Percentiles rank a stretch among this genome's conserved stretches.
These are phyloP conservation scores for Dioscorea alata DNA, from an alignment of 106 monocot species.

Conservation along the genomic window DNA sequence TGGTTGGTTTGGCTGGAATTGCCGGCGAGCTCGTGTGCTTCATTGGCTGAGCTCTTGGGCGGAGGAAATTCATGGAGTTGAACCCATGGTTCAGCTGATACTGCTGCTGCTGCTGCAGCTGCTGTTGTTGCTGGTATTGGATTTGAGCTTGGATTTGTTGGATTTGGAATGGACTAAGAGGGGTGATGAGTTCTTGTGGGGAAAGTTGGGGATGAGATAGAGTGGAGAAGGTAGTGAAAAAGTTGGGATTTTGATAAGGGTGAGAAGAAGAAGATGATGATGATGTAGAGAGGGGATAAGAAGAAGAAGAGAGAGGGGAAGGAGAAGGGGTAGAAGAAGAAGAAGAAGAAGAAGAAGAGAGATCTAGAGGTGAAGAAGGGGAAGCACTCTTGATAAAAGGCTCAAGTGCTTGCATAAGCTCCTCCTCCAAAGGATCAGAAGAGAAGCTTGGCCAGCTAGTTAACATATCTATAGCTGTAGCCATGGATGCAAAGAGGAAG, in stretches of 20 bases:
- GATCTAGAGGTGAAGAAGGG: not conserved
- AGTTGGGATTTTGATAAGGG: not conserved
- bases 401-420: constrained; percentile 72
- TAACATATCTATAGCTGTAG: constrained; percentile 57
- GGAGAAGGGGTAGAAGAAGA: not conserved
- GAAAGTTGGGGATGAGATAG: not conserved
- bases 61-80: constrained; percentile 7
- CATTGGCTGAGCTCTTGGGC: constrained; percentile 27
- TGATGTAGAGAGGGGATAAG: too few species aligned
- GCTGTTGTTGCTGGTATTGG: constrained; percentile 16
- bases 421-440: constrained; percentile 33
- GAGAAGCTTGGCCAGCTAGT: constrained; percentile 31
- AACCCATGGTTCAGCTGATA: not conserved
- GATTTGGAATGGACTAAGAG: constrained; percentile 26
- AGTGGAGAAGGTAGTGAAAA: not conserved
- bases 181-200: constrained; percentile 8
- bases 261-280: too few species aligned
- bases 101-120: not conserved
- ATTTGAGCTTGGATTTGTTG: constrained; percentile 35
- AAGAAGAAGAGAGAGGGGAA: not conserved
- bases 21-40: constrained; percentile 16
- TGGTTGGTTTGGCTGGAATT: constrained; percentile 15
- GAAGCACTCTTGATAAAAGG: constrained; percentile 75
- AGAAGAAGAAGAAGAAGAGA: not conserved
- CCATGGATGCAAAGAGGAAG: constrained; percentile 26